Evolutionary conservation across 345 rosid species (phyloP), one percentile per base, ranked within the genome.

Genomic region (Ceriops tagal): DNA sequence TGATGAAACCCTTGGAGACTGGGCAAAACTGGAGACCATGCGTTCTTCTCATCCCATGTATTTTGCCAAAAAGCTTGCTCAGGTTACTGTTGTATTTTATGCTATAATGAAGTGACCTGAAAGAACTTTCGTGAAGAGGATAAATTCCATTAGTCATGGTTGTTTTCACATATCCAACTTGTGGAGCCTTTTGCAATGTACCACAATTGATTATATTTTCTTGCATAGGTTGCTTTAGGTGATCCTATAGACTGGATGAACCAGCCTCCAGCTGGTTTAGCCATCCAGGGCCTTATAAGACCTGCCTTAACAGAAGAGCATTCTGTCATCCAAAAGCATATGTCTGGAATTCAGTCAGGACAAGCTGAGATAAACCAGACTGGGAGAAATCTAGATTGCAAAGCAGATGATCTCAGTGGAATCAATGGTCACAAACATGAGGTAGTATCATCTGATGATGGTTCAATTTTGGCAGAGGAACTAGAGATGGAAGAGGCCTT

Each of bases 1-100:
- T 59, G 88, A 89, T 74, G 96, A 82, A 56, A 58, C 79, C 4
- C 82, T 84, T 62, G 89, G 96, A 66, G 97, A 92, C 80, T 92
- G 97, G 97, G 93, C 96, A 66, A 87, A 87, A 49, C 82, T 86
- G 83, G 96, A 92, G 67, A 92, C 96, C 2, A 85, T 92, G 99
- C 87, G 91, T 63, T 82, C 80, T 72, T 88, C 96, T 72, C 99
- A 95, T 81, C 99, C 99, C 60, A 86, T 90, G 91, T 87, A 75
- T 81, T 95, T 92, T 71, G 99, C 97, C 34, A 86, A 85, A 82
- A 92, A 74, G 78, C 77, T 95, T 76, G 71, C 92, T 30, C 85
- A 87, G 97, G 96, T 88, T 72, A 51, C 32, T 66, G 8, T 58
- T 16, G 3, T 64, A 3, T 46, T 64, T 68, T 60, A 39, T 61